A percentile compares a stretch with the other conserved stretches of the same genome.
Evolutionary conservation across 1,139 yeast species (phyloP).

Genomic region (Geotrichum cucujoidarum): DNA sequence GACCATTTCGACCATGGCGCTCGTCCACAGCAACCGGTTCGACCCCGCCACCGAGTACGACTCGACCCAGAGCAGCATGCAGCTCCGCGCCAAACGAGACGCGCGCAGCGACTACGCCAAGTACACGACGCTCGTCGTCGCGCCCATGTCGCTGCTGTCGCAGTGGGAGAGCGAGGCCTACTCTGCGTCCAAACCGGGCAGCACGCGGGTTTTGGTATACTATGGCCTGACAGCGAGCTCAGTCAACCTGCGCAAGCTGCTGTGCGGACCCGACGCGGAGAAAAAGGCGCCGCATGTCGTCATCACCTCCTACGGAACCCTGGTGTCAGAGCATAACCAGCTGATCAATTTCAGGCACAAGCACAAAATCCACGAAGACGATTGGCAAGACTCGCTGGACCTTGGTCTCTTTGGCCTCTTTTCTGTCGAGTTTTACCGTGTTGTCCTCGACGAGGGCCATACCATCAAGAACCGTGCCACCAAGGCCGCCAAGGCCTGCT

Average conservation of each 20-base stretch:
- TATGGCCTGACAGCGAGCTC: constrained; percentile 57
- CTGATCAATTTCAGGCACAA: constrained; percentile 21
- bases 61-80: background rate
- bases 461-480: constrained; percentile 77
- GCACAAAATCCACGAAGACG: constrained; percentile 16
- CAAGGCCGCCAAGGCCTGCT: constrained; percentile 75
- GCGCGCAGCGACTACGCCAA: constrained; percentile 48
- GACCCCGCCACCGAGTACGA: constrained; percentile 18
- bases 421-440: constrained; percentile 69
- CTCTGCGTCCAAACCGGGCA: constrained; percentile 42
- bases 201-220: constrained; percentile 45
- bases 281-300: constrained; percentile 62
- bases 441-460: constrained; percentile 90
- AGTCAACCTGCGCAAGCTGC: constrained; percentile 43
- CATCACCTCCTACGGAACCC: constrained; percentile 84
- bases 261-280: constrained; percentile 38
- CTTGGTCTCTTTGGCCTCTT: constrained; percentile 49
- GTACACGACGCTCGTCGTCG: constrained; percentile 70
- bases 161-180: constrained; percentile 86
- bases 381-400: constrained; percentile 25
- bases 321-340: constrained; percentile 62
- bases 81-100: constrained; percentile 13
- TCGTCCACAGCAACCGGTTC: constrained; percentile 48
- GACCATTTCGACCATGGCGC: constrained; percentile 75
- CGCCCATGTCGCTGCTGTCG: constrained; percentile 83